These are phyloP conservation scores for Macroventuria anomochaeta DNA, from an alignment of 2,329 filamentous ascomycete genomes.

Conservation along the genomic window DNA sequence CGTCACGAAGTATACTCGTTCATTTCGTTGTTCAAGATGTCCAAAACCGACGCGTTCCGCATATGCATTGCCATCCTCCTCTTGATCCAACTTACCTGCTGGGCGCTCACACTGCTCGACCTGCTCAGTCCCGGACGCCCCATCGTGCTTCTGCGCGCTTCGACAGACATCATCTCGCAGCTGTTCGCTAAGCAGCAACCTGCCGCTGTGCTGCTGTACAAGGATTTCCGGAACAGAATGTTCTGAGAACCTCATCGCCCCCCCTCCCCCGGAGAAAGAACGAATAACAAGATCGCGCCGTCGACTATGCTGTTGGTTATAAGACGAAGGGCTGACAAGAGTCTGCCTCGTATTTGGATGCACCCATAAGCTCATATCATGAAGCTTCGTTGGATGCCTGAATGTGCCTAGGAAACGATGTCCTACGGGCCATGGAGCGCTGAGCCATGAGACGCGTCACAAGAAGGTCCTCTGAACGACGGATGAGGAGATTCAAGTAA, in stretches of 20 bases:
- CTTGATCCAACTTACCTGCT: constrained; percentile 39
- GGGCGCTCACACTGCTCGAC: constrained; percentile 41
- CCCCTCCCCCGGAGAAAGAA: too few species aligned
- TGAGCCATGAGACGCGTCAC: not conserved
- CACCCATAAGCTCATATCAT: too few species aligned
- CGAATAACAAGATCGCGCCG: not conserved
- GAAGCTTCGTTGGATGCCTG: too few species aligned
- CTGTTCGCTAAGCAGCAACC: constrained; percentile 27
- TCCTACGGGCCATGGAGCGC: not conserved
- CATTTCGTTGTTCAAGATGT: constrained; percentile 23
- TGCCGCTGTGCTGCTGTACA: constrained; percentile 25
- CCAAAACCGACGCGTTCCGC: constrained; percentile 38
- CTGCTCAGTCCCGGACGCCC: constrained; percentile 41
- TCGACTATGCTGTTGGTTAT: too few species aligned
- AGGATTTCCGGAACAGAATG: constrained; percentile 24
- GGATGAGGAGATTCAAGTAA: too few species aligned
- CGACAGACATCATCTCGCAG: constrained; percentile 24
- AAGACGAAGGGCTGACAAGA: not conserved
- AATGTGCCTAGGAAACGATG: too few species aligned
- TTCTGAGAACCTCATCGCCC: not conserved
- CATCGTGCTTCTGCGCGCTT: constrained; percentile 28
- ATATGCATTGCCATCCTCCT: constrained; percentile 40
- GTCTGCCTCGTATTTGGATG: not conserved
- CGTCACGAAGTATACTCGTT: too few species aligned
- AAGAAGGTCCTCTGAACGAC: too few species aligned